Evolutionary conservation across 805 yeast genomes (phyloP).

Genomic region (Wickerhamiella australiensis): DNA sequence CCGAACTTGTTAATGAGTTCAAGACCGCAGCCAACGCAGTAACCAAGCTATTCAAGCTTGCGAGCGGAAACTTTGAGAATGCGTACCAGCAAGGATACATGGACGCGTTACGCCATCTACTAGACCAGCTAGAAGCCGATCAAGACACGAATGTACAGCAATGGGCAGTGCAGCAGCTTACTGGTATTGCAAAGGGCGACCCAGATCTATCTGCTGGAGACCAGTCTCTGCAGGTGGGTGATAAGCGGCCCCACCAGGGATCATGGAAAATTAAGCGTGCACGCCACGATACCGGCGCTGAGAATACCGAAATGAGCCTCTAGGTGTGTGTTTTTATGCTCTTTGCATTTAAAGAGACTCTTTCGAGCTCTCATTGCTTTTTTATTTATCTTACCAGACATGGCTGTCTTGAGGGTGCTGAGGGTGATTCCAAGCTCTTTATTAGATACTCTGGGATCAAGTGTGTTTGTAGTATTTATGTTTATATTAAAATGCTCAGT

Average conservation of each 20-base stretch:
- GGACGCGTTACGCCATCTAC: constrained; percentile 10
- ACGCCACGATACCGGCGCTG: background rate
- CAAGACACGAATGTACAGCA: constrained; percentile 1
- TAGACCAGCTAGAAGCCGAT: constrained; percentile 11
- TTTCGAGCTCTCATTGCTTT: no score
- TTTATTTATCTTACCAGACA: background rate
- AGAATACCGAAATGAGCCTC: background rate
- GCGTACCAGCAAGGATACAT: constrained; percentile 12
- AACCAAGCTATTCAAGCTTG: constrained; percentile 12
- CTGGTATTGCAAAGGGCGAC: constrained; percentile 5
- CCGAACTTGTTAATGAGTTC: constrained; percentile 11
- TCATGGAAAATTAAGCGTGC: constrained; percentile 10
- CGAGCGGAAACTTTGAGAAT: background rate
- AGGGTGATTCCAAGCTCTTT: no score
- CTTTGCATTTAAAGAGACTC: no score
- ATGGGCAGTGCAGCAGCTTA: constrained; percentile 12
- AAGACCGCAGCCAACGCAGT: constrained; percentile 12
- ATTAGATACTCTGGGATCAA: no score
- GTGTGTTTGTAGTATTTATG: no score
- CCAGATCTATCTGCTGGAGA: constrained; percentile 1
- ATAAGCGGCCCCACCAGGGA: constrained; percentile 10
- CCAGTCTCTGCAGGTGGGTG: constrained; percentile 3
- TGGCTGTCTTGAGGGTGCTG: no score
- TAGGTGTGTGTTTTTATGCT: no score
- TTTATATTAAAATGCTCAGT: no score